phyloP scores from a whole-genome alignment of 768 basidiomycete species.

The Tricholoma flavovirens region DNA sequence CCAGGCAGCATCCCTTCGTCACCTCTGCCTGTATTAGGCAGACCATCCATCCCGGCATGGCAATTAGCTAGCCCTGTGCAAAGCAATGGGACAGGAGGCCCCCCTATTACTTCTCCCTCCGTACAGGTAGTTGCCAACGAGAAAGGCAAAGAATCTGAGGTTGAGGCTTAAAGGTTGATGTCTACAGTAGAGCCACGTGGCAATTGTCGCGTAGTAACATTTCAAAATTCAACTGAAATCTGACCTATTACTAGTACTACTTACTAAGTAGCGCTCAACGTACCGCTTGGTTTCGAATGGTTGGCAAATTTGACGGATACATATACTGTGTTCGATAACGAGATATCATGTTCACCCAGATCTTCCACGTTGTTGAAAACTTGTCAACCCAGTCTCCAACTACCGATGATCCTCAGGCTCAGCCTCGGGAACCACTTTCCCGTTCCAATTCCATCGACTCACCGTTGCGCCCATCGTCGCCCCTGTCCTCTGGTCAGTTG shows the following conservation, averaged over 20 bases:
- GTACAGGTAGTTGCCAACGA: slow-evolving; percentile 28
- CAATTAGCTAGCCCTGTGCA: slow-evolving; percentile 55
- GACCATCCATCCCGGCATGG: slow-evolving; percentile 87
- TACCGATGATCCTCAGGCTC: slow-evolving; percentile 17
- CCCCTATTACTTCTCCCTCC: slow-evolving; percentile 9
- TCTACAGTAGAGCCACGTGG: background rate
- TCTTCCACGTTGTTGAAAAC: slow-evolving; percentile 68
- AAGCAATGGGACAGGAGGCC: slow-evolving; percentile 8
- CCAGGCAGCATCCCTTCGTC: slow-evolving; percentile 43
- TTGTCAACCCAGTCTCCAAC: slow-evolving; percentile 44
- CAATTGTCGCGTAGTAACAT: too few species aligned
- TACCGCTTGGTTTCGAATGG: background rate
- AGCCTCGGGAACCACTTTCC: slow-evolving; percentile 14
- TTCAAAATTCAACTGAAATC: too few species aligned
- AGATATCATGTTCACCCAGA: slow-evolving; percentile 65
- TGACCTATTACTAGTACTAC: too few species aligned
- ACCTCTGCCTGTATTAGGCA: slow-evolving; percentile 47
- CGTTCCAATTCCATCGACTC: slow-evolving; percentile 34
- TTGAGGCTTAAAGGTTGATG: background rate
- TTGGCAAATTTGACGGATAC: background rate
- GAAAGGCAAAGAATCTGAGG: slow-evolving; percentile 58
- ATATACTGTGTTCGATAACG: background rate
- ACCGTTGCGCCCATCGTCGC: slow-evolving; percentile 22
- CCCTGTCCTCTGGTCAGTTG: slow-evolving; percentile 45
- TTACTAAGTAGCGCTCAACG: too few species aligned